Conservation (phyloP, 331 rosid species). For the Telfairia occidentalis region DNA sequence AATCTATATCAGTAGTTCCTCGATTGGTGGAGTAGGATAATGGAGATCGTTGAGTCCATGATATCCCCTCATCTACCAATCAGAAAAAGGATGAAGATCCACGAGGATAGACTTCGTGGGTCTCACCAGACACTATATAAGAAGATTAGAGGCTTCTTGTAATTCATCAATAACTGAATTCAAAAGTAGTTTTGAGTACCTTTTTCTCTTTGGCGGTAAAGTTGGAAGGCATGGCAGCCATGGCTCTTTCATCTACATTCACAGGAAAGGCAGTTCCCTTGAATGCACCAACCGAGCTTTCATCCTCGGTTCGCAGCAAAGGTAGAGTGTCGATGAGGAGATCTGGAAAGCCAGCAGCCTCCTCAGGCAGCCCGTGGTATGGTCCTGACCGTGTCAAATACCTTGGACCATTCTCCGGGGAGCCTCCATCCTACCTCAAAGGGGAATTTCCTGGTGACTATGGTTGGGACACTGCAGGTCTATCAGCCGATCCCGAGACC, state of each 20-base stretch:
- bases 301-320: conserved; percentile 11
- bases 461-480: conserved; percentile 29
- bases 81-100: conserved; percentile 12
- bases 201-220: neutral
- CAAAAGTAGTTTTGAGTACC: neutral
- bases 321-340: conserved; percentile 27
- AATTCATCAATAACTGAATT: neutral
- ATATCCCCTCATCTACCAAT: conserved; percentile 18
- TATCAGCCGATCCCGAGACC: conserved; percentile 27
- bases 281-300: conserved; percentile 9
- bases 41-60: neutral
- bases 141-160: neutral
- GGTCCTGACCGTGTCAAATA: conserved; percentile 30
- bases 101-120: conserved; percentile 19
- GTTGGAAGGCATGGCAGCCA: conserved; percentile 22
- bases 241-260: conserved; percentile 29
- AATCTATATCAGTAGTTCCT: neutral
- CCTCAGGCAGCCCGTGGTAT: conserved; percentile 26
- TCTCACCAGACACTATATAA: conserved; percentile 14
- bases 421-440: conserved; percentile 28
- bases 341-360: conserved; percentile 18
- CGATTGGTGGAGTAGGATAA: conserved; percentile 7
- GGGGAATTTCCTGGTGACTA: conserved; percentile 29
- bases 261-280: conserved; percentile 21
- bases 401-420: conserved; percentile 31